phyloP scores from a whole-genome alignment of 164 flowering plant species.

The Liquidambar formosana region DNA sequence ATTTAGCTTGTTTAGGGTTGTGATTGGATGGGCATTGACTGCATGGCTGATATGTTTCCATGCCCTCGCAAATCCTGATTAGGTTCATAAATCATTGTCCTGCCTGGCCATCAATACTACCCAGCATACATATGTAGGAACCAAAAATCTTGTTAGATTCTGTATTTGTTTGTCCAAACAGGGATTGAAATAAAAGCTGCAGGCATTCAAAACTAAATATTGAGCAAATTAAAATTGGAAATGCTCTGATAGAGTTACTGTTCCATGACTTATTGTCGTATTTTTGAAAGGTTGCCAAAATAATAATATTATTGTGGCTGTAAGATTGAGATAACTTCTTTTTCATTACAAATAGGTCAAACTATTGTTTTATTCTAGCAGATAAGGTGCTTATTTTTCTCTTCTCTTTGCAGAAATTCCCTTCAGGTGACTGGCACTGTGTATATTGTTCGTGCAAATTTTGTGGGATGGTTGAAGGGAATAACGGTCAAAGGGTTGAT shows the following conservation, averaged over 20 bases:
- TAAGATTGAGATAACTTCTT: background rate
- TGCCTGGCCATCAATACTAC: background rate
- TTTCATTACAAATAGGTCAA: background rate
- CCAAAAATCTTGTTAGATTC: background rate
- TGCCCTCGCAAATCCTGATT: background rate
- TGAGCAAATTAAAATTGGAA: background rate
- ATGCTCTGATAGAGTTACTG: slow-evolving; percentile 1
- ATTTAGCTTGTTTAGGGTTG: background rate
- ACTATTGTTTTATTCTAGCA: background rate
- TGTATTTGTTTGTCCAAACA: background rate
- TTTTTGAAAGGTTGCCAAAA: background rate
- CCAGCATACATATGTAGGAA: no score
- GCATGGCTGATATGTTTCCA: background rate
- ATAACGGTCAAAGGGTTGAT: slow-evolving; percentile 13
- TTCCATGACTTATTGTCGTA: no score
- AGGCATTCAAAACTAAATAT: no score
- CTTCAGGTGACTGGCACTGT: slow-evolving; percentile 71
- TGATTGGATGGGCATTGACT: background rate
- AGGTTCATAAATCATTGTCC: background rate
- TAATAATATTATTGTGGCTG: background rate
- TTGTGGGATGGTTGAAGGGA: slow-evolving; percentile 36
- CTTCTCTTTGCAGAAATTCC: slow-evolving; percentile 46
- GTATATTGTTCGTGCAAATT: slow-evolving; percentile 64
- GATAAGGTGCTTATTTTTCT: slow-evolving; percentile 3
- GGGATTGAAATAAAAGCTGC: no score